Evolutionary conservation across 2,329 filamentous ascomycete genomes (phyloP).

Genomic region (Clonostachys byssicola): DNA sequence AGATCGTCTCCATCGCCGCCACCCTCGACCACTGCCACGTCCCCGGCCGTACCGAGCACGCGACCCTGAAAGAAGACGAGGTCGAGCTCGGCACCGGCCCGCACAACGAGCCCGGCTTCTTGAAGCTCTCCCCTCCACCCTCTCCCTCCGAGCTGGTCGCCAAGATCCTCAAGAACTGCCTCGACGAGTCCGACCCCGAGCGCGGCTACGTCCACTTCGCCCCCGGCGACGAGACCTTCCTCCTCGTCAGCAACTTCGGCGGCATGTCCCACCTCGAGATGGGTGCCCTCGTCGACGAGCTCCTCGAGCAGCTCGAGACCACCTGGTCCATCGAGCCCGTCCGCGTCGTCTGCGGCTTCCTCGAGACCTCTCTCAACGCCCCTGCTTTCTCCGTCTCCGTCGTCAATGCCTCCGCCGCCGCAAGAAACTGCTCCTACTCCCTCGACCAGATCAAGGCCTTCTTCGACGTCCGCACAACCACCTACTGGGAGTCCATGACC

Average conservation of each 20-base stretch:
- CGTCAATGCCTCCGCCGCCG: slow-evolving; percentile 50
- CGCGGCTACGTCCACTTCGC: slow-evolving; percentile 44
- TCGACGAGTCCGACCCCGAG: slow-evolving; percentile 51
- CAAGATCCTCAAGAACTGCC: slow-evolving; percentile 54
- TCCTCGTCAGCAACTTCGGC: slow-evolving; percentile 57
- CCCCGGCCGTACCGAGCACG: slow-evolving; percentile 44
- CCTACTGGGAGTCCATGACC: slow-evolving; percentile 47
- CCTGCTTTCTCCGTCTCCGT: slow-evolving; percentile 67
- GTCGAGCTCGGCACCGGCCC: slow-evolving; percentile 63
- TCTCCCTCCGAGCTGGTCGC: slow-evolving; percentile 44
- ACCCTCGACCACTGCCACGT: slow-evolving; percentile 60
- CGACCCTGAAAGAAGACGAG: slow-evolving; percentile 41
- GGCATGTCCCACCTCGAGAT: slow-evolving; percentile 55
- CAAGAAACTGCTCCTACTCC: slow-evolving; percentile 37
- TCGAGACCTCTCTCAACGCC: slow-evolving; percentile 70
- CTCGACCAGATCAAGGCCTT: slow-evolving; percentile 54
- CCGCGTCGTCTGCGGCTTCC: slow-evolving; percentile 56
- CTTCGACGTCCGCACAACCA: slow-evolving; percentile 60
- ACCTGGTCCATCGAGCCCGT: slow-evolving; percentile 45
- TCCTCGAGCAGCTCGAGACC: slow-evolving; percentile 41
- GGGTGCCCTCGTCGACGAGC: slow-evolving; percentile 47
- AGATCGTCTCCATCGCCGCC: slow-evolving; percentile 53
- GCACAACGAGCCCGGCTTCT: slow-evolving; percentile 62
- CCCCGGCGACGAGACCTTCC: slow-evolving; percentile 40
- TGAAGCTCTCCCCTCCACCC: slow-evolving; percentile 48